Conservation (phyloP, 2,329 filamentous ascomycete genomes). For the Coleophoma crateriformis region DNA sequence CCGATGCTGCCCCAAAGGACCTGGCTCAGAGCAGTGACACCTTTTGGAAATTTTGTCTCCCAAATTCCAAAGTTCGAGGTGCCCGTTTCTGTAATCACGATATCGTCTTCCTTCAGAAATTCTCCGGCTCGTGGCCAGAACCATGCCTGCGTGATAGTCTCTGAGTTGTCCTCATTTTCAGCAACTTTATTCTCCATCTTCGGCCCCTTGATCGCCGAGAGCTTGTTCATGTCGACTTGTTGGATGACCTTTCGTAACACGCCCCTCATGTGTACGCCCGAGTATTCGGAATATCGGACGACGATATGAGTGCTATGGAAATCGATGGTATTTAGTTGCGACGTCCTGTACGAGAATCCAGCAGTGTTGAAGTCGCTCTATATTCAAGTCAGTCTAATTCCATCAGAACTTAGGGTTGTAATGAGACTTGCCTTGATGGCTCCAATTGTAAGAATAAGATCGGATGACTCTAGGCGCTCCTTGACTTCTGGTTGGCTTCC, state of each 20-base stretch:
- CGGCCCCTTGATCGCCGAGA: constrained; percentile 50
- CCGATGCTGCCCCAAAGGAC: constrained; percentile 68
- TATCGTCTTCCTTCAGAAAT: constrained; percentile 67
- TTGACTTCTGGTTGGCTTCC: constrained; percentile 63
- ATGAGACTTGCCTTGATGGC: constrained; percentile 40
- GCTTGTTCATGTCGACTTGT: constrained; percentile 48
- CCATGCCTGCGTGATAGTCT: constrained; percentile 61
- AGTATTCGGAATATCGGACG: constrained; percentile 75
- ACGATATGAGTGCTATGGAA: constrained; percentile 70
- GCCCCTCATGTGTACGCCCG: constrained; percentile 70
- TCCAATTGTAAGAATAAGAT: constrained; percentile 67
- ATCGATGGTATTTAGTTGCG: constrained; percentile 72
- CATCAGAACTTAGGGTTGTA: background rate
- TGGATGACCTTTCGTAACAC: constrained; percentile 68
- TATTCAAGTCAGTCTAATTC: constrained; percentile 16
- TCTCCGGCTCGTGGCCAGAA: constrained; percentile 74
- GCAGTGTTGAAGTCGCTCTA: constrained; percentile 78
- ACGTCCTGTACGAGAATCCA: constrained; percentile 76
- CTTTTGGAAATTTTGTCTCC: constrained; percentile 72
- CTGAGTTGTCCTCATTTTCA: constrained; percentile 31
- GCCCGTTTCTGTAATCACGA: constrained; percentile 82
- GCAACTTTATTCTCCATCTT: constrained; percentile 45
- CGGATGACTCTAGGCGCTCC: constrained; percentile 60
- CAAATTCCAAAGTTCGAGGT: constrained; percentile 86
- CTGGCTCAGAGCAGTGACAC: constrained; percentile 77